Base-by-base conservation (phyloP, 805 yeast species). In the Saccharomyces mikatae region DNA sequence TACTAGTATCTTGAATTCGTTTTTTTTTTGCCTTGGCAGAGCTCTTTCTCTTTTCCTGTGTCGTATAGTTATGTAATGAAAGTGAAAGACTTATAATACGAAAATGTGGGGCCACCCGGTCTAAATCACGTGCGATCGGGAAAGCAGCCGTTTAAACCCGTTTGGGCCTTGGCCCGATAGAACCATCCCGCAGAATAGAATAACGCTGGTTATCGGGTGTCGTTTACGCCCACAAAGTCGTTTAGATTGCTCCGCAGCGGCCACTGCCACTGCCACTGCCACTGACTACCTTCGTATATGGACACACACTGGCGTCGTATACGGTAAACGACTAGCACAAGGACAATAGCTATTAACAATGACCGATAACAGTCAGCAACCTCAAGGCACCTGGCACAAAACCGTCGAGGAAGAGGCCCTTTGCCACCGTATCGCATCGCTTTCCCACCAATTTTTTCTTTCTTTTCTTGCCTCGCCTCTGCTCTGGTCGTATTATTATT, bases 401-500 rank as follows among this genome's bases (percentile, higher is more conserved):
- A 36, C 24, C 24, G 44, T 36, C 44, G 44, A 36, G 44, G 22
- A 36, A 36, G 44, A 36, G 44, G 44, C 44, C 36, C 36, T 31
- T 31, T 31, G 36, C 36, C 17, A 31, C 36, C 44, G 44, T 36
- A 36, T 36, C 44, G 44, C 44, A 36, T 36, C 44, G 44, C 44
- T 36, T 36, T 36, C 44, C 13, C 44, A 36, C 44, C 44, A 36
- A 36, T 2, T 17, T 36, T 36, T 36, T 36, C 17, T 36, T 36
- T 32, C 41, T n/a, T n/a, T n/a, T 17, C 44, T n/a, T 36, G 44
- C 44, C 44, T 36, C 22, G 44, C 44, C 44, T 36, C 44, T 36
- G 44, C 44, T 21, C 27, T 31, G 51, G 46, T 48, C 51, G 51
- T 48, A 31, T 48, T 26, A 31, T 48, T 48, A 31, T 30, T 26